Evolutionary conservation across 2,329 filamentous ascomycete species (phyloP), one percentile per base, ranked within the genome.

Genomic region (Pseudogymnoascus sp.): DNA sequence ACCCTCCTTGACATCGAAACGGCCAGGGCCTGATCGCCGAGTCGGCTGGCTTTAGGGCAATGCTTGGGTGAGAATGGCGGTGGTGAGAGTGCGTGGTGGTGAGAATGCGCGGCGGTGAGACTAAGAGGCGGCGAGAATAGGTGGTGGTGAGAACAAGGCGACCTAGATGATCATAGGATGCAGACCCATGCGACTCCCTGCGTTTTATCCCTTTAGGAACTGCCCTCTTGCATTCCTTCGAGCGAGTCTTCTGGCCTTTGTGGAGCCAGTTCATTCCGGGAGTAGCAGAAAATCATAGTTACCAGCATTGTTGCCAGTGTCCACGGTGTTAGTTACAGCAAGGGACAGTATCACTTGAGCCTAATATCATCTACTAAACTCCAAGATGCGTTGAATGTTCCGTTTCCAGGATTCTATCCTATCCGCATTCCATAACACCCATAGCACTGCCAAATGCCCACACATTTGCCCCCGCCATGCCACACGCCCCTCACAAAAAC

Each of bases 401-500:
- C 15, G 15, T n/a, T 26, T 29, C 44, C 15, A 50, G 13, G 29
- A 26, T 50, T 29, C 21, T 10, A 33, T 33, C 7, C 31, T 29
- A 33, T 33, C 11, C 31, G n/a, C 7, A 17, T 5, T 9, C n/a
- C 3, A 17, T 17, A 10, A 17, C 10, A 29, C 44, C 13, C 26
- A 29, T 6, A 29, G 2, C 23, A 9, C 38, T n/a, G 37, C n/a
- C 37, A 7, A 40, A 3, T 17, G 9, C 38, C 26, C 26, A 29
- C 26, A 7, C 26, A 29, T 7, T 29, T 1, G 26, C 6, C 7
- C 23, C 26, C 26, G 7, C 6, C 26, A 6, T 29, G 38, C 38
- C 38, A 21, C 44, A 42, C 19, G 11, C 21, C 42, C 23, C 23
- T 50, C 44, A 86, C 60, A 88, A 70, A 70, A 82, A 88, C 61